Conservation (phyloP, 2,329 filamentous ascomycete genomes). For the Clonostachys sp. region DNA sequence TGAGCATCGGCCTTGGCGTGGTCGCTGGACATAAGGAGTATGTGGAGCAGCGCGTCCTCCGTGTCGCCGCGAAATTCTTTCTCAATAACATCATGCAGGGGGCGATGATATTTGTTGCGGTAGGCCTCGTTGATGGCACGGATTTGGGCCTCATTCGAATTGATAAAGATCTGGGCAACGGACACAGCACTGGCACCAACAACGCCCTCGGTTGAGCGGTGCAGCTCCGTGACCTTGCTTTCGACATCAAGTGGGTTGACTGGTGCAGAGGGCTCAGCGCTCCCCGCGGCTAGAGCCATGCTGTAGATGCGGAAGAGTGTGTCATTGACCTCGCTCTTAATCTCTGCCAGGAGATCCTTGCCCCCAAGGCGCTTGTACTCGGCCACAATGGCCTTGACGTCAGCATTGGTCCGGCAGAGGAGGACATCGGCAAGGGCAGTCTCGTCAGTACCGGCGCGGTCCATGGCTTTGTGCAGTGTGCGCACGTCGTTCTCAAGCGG, state of each 20-base stretch:
- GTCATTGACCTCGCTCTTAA: conserved; percentile 22
- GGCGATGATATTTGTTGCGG: conserved; percentile 21
- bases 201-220: conserved; percentile 21
- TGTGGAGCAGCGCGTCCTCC: conserved; percentile 22
- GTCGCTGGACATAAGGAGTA: conserved; percentile 15
- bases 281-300: conserved; percentile 19
- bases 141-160: conserved; percentile 22
- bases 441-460: conserved; percentile 22
- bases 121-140: conserved; percentile 19
- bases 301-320: conserved; percentile 22
- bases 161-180: conserved; percentile 22
- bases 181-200: conserved; percentile 19
- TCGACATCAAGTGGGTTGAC: conserved; percentile 20
- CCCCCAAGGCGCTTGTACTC: conserved; percentile 19
- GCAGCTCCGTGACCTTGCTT: conserved; percentile 21
- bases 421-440: conserved; percentile 25
- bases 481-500: conserved; percentile 23
- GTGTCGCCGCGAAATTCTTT: conserved; percentile 26
- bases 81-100: conserved; percentile 22
- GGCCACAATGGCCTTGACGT: conserved; percentile 21
- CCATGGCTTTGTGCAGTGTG: conserved; percentile 19
- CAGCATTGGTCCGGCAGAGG: conserved; percentile 26
- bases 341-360: conserved; percentile 18
- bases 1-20: conserved; percentile 14
- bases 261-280: conserved; percentile 18